Evolutionary conservation across 768 basidiomycete species (phyloP).

Genomic region (Rossbeevera mucosa): DNA sequence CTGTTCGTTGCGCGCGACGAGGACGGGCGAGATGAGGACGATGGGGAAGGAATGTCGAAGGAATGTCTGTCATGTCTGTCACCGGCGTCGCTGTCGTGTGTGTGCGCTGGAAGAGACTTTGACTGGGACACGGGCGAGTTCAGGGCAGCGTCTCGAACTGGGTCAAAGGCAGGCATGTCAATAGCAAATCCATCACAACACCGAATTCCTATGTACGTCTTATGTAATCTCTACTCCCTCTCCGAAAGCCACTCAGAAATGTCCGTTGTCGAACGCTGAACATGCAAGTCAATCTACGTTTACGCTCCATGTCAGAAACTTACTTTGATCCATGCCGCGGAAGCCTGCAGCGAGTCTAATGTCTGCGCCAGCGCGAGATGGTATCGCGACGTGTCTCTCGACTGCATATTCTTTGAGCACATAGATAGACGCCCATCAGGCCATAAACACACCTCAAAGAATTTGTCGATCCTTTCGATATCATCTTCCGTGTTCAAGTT

Average conservation of each 20-base stretch:
- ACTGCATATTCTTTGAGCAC: conserved; percentile 31
- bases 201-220: background rate
- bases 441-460: conserved; percentile 61
- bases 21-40: conserved; percentile 34
- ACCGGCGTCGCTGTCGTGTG: conserved; percentile 21
- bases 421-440: background rate
- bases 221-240: conserved; percentile 13
- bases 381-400: conserved; percentile 68
- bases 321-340: conserved; percentile 60
- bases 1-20: conserved; percentile 35
- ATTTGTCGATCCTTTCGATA: conserved; percentile 53
- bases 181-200: conserved; percentile 10
- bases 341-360: conserved; percentile 62
- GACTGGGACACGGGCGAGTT: conserved; percentile 63
- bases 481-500: conserved; percentile 67
- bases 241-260: conserved; percentile 49
- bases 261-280: conserved; percentile 57
- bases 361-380: conserved; percentile 59
- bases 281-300: background rate
- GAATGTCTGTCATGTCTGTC: conserved; percentile 26
- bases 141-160: conserved; percentile 81
- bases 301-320: conserved; percentile 6
- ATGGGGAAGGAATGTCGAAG: conserved; percentile 33
- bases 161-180: conserved; percentile 61
- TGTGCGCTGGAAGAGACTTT: conserved; percentile 30